A percentile compares a stretch with the other conserved stretches of the same genome.
phyloP scores from a whole-genome alignment of 202 grass and related monocot species.

The Panicum hallii region DNA sequence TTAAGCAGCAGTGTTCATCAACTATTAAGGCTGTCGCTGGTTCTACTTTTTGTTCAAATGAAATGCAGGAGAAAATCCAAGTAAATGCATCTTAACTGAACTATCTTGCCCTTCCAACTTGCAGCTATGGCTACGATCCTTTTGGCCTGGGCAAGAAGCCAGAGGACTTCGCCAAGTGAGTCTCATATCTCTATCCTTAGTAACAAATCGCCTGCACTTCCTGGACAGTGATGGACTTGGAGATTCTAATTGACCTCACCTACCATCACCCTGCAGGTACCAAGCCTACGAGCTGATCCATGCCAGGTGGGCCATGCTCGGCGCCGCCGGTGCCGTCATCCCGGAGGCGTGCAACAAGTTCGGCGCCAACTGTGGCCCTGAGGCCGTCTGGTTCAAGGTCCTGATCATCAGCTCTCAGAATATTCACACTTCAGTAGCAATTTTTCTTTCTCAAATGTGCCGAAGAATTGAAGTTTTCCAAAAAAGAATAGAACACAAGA shows the following conservation, averaged over 20 bases:
- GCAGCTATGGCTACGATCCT: conserved; percentile 97
- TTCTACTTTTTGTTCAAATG: neutral
- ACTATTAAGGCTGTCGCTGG: neutral
- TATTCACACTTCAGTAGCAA: neutral
- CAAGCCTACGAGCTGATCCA: conserved; percentile 98
- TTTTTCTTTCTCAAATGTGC: neutral
- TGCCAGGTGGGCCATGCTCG: conserved; percentile 98
- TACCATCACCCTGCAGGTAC: conserved; percentile 65
- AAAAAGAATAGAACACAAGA: neutral
- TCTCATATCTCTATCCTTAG: neutral
- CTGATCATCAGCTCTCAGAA: neutral
- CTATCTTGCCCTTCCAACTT: conserved; percentile 29
- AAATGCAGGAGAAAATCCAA: conserved; percentile 15
- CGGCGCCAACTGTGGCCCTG: conserved; percentile 91
- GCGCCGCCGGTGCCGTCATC: conserved; percentile 93
- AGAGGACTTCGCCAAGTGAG: conserved; percentile 91
- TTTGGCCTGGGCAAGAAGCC: conserved; percentile 98
- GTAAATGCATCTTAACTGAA: conserved; percentile 32
- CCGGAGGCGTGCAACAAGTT: conserved; percentile 97
- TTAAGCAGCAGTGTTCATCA: neutral
- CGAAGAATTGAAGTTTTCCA: neutral
- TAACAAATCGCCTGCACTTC: conserved; percentile 30
- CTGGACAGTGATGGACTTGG: neutral
- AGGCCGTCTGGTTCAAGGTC: conserved; percentile 99
- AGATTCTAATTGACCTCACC: neutral